Conservation (phyloP, 2,329 filamentous ascomycete genomes). For the Teratosphaeria viscida region DNA sequence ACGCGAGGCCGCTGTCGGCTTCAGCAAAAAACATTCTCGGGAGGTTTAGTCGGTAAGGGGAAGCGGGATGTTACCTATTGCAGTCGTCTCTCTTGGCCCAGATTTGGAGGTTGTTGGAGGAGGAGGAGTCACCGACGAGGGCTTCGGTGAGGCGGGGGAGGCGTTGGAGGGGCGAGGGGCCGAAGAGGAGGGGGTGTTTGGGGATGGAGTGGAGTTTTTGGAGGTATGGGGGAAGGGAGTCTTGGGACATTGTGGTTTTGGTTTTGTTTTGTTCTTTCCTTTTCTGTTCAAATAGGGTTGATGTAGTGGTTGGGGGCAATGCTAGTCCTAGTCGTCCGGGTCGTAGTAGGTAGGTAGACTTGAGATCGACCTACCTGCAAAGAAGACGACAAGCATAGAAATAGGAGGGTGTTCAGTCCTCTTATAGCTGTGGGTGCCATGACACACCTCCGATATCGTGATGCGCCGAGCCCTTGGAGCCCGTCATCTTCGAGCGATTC, state of each 20-base stretch:
- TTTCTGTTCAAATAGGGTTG: neutral
- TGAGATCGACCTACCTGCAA: neutral
- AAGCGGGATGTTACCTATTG: constrained; percentile 4
- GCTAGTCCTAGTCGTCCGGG: neutral
- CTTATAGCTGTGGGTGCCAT: neutral
- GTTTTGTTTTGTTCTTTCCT: neutral
- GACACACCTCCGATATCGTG: neutral
- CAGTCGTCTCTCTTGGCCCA: constrained; percentile 65
- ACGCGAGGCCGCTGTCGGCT: constrained; percentile 20
- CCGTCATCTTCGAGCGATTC: neutral
- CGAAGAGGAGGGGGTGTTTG: constrained; percentile 51
- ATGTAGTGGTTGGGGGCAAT: neutral
- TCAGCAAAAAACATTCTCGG: constrained; percentile 34
- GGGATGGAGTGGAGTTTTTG: constrained; percentile 39
- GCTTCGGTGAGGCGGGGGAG: constrained; percentile 55
- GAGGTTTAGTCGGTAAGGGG: neutral
- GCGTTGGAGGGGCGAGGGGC: constrained; percentile 57
- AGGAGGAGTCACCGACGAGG: constrained; percentile 26
- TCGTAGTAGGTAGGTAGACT: neutral
- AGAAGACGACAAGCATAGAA: too few relatives aligned
- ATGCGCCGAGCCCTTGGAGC: neutral
- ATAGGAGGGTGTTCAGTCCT: neutral
- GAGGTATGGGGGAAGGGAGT: constrained; percentile 10
- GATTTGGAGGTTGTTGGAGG: constrained; percentile 47
- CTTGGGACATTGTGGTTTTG: neutral